Evolutionary conservation across 805 yeast genomes (phyloP).

Genomic region (Metschnikowia orientalis): DNA sequence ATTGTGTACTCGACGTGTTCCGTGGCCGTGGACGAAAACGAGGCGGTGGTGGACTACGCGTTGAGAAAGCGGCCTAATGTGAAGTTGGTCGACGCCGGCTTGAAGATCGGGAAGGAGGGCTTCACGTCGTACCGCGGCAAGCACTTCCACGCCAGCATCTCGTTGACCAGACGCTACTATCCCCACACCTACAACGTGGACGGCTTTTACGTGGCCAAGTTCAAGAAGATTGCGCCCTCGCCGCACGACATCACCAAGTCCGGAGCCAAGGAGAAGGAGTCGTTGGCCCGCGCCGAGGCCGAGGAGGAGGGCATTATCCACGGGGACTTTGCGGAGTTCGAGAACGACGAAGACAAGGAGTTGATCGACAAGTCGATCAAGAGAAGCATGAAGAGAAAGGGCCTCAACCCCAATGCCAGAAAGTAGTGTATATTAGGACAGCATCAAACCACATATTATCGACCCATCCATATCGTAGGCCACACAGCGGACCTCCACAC

Average conservation of each 20-base stretch:
- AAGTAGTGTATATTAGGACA: slow-evolving; percentile 20
- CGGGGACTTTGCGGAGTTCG: slow-evolving; percentile 82
- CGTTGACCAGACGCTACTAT: slow-evolving; percentile 88
- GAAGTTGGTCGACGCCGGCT: slow-evolving; percentile 85
- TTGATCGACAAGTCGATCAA: slow-evolving; percentile 67
- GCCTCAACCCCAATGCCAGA: slow-evolving; percentile 58
- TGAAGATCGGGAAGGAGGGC: slow-evolving; percentile 93
- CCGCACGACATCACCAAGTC: slow-evolving; percentile 82
- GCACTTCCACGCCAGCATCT: slow-evolving; percentile 71
- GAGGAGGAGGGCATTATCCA: slow-evolving; percentile 77
- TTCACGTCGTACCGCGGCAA: slow-evolving; percentile 92
- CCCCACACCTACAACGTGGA: slow-evolving; percentile 99
- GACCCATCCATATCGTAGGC: too few relatives aligned
- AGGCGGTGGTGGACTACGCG: slow-evolving; percentile 97
- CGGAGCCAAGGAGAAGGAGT: slow-evolving; percentile 84
- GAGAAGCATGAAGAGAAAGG: slow-evolving; percentile 61
- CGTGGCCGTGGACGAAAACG: slow-evolving; percentile 97
- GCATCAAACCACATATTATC: too few relatives aligned
- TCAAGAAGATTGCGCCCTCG: slow-evolving; percentile 84
- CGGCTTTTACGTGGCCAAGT: slow-evolving; percentile 96
- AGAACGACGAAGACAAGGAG: slow-evolving; percentile 68
- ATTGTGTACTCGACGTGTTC: slow-evolving; percentile 98
- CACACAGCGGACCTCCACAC: too few relatives aligned
- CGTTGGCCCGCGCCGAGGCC: slow-evolving; percentile 74
- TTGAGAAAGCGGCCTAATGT: slow-evolving; percentile 95